Evolutionary conservation across 148 eudicot species (phyloP).

Genomic region (Vaccinium corymbosum): DNA sequence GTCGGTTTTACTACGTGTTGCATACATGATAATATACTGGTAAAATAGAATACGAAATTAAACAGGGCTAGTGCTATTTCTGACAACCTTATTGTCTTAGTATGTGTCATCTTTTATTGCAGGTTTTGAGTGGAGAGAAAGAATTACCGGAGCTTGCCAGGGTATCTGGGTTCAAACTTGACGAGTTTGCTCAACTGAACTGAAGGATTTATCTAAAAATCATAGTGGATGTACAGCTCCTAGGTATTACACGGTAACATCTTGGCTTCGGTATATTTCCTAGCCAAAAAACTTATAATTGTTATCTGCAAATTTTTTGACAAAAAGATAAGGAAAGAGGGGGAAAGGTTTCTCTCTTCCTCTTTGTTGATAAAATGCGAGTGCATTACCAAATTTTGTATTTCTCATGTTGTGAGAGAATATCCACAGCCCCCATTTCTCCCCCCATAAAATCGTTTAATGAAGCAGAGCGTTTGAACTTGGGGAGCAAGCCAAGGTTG

Average conservation of each 20-base stretch:
- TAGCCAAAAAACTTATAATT: neutral
- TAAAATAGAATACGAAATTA: neutral
- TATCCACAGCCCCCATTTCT: neutral
- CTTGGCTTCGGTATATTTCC: neutral
- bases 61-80: neutral
- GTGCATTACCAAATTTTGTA: neutral
- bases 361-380: neutral
- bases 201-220: neutral
- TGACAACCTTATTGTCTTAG: neutral
- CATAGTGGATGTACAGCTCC: slow-evolving; percentile 4
- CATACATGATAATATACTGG: neutral
- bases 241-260: neutral
- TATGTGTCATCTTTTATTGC: slow-evolving; percentile 21
- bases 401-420: neutral
- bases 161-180: slow-evolving; percentile 49
- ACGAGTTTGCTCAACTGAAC: slow-evolving; percentile 20
- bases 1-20: neutral
- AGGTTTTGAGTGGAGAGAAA: slow-evolving; percentile 73
- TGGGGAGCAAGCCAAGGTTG: neutral
- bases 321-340: neutral
- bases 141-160: slow-evolving; percentile 58
- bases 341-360: slow-evolving; percentile 1
- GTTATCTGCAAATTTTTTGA: neutral
- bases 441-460: neutral
- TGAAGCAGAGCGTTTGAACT: neutral